These are phyloP conservation scores for Leccinum fibrillosum DNA, from an alignment of 768 basidiomycete species.

Conservation along the genomic window DNA sequence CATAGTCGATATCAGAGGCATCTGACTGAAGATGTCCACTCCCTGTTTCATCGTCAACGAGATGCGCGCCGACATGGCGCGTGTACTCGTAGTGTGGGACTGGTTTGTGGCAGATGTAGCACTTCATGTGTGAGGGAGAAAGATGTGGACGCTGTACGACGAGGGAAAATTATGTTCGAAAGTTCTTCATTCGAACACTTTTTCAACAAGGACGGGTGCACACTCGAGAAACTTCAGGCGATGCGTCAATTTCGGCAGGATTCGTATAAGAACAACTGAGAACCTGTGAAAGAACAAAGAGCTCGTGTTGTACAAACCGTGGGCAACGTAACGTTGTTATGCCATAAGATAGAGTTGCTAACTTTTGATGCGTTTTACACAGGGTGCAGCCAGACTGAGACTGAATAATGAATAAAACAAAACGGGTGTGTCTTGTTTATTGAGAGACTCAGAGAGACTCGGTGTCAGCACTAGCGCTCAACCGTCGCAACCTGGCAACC, in stretches of 20 bases:
- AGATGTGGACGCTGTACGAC: not conserved
- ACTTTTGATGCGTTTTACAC: too few relatives aligned
- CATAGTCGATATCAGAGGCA: not conserved
- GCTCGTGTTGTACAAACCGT: not conserved
- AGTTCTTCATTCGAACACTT: not conserved
- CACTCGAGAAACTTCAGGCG: not conserved
- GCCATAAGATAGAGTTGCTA: too few relatives aligned
- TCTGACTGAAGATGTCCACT: not conserved
- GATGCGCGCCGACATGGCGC: slow-evolving; percentile 11
- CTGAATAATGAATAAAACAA: too few relatives aligned
- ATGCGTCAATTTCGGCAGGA: not conserved
- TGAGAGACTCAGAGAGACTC: too few relatives aligned
- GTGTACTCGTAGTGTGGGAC: slow-evolving; percentile 13
- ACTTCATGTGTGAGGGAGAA: slow-evolving; percentile 11
- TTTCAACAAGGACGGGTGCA: not conserved
- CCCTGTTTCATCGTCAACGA: not conserved
- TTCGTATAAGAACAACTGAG: not conserved
- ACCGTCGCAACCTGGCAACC: too few relatives aligned
- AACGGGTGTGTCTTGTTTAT: too few relatives aligned
- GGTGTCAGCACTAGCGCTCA: not conserved
- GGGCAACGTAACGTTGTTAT: not conserved
- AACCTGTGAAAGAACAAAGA: not conserved
- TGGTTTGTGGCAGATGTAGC: slow-evolving; percentile 13
- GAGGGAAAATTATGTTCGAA: not conserved
- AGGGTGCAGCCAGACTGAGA: too few relatives aligned